Conservation (phyloP, 768 basidiomycete genomes). For the Epithele typhae region DNA sequence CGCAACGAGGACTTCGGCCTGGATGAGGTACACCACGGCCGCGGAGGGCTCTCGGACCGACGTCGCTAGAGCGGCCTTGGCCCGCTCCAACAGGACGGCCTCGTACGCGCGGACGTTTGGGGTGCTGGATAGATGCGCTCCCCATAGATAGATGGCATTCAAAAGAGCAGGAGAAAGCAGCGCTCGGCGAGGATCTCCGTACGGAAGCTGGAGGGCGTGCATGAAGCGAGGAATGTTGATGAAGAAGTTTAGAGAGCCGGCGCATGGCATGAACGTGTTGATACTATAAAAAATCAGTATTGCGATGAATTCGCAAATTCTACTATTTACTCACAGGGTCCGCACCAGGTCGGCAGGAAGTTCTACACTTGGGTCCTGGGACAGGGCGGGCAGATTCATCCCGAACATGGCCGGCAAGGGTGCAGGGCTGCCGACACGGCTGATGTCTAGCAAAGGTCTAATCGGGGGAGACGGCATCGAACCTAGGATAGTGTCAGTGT, state of each 20-base stretch:
- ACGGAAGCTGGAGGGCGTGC: constrained; percentile 15
- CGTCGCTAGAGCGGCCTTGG: constrained; percentile 37
- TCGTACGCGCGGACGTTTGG: constrained; percentile 19
- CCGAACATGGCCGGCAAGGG: background rate
- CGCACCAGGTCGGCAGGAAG: constrained; percentile 8
- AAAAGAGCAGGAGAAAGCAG: constrained; percentile 36
- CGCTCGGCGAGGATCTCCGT: constrained; percentile 19
- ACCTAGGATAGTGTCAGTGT: background rate
- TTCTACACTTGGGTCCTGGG: constrained; percentile 11
- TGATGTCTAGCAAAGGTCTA: background rate
- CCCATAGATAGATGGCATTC: constrained; percentile 34
- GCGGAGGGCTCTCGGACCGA: constrained; percentile 22
- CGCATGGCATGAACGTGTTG: constrained; percentile 46
- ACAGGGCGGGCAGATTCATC: background rate
- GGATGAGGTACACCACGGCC: constrained; percentile 30
- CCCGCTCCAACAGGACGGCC: constrained; percentile 40
- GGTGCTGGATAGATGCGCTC: constrained; percentile 21
- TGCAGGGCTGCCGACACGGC: constrained; percentile 3
- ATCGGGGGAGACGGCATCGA: background rate
- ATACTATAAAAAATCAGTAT: constrained; percentile 14
- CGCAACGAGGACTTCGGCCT: constrained; percentile 51
- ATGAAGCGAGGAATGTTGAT: constrained; percentile 46
- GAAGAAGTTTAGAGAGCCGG: constrained; percentile 60
- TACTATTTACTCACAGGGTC: constrained; percentile 13
- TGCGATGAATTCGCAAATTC: background rate